Conservation (phyloP, 495 filamentous ascomycete genomes). For the Penicillium verhagenii region DNA sequence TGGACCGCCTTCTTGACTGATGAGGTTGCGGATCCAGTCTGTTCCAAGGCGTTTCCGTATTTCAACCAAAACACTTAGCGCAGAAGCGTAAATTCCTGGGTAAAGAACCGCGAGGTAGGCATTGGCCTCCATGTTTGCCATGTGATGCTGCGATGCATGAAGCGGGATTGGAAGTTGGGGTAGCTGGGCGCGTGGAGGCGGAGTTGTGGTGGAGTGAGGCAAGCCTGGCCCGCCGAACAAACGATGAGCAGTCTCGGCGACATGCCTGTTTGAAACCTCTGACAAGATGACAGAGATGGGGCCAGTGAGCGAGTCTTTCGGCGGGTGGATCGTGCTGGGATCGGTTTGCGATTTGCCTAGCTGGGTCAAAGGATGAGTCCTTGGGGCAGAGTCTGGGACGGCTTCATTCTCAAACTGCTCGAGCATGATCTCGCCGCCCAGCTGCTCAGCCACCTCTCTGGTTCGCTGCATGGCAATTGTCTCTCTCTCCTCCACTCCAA, state of each 20-base stretch:
- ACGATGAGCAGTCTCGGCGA: constrained; percentile 63
- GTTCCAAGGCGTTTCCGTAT: constrained; percentile 79
- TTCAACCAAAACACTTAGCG: constrained; percentile 74
- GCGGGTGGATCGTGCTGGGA: constrained; percentile 70
- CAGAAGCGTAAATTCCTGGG: constrained; percentile 75
- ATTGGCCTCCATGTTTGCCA: constrained; percentile 88
- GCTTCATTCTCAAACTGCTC: constrained; percentile 50
- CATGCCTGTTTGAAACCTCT: constrained; percentile 67
- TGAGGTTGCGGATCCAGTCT: constrained; percentile 70
- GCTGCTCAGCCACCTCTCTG: constrained; percentile 44
- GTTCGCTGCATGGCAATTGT: constrained; percentile 38
- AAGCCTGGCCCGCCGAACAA: constrained; percentile 73
- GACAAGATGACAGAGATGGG: constrained; percentile 66
- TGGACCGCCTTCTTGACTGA: constrained; percentile 67
- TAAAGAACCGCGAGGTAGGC: constrained; percentile 74
- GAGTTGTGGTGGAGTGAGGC: constrained; percentile 67
- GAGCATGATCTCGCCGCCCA: constrained; percentile 48
- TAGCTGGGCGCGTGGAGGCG: constrained; percentile 44
- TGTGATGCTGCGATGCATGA: constrained; percentile 64
- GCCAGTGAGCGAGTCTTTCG: constrained; percentile 61
- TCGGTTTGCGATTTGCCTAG: constrained; percentile 62
- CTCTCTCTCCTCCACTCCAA: constrained; percentile 25
- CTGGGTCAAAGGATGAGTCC: constrained; percentile 63
- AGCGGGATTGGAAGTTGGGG: constrained; percentile 69
- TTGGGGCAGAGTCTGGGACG: constrained; percentile 40